Conservation (phyloP, 495 filamentous ascomycete genomes). For the Venustampulla echinocandica region DNA sequence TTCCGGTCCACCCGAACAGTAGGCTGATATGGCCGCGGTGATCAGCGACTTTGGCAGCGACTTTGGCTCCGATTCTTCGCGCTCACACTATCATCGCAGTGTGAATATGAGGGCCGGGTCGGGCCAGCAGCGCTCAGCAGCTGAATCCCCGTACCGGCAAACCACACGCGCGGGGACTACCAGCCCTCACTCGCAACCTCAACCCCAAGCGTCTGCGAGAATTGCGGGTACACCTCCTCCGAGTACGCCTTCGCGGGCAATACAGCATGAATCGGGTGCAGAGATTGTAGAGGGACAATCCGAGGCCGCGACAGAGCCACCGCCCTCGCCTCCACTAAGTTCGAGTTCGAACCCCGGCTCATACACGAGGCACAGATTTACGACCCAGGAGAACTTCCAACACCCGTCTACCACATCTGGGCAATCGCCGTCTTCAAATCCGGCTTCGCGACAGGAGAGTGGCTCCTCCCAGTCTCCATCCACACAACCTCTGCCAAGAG, state of each 20-base stretch:
- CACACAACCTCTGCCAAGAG: constrained; percentile 11
- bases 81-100: constrained; percentile 16
- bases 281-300: not conserved
- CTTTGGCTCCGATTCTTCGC: constrained; percentile 20
- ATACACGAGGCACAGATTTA: constrained; percentile 10
- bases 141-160: constrained; percentile 19
- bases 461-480: not conserved
- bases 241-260: constrained; percentile 3
- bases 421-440: not conserved
- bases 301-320: constrained; percentile 3
- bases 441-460: not conserved
- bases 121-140: constrained; percentile 12
- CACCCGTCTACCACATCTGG: not conserved
- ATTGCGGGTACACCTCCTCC: constrained; percentile 11
- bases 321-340: constrained; percentile 15
- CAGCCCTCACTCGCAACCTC: constrained; percentile 19
- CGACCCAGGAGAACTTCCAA: constrained; percentile 17
- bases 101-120: constrained; percentile 15
- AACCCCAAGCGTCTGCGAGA: constrained; percentile 2
- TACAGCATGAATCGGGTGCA: not conserved
- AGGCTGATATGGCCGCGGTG: constrained; percentile 28
- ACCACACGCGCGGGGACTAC: constrained; percentile 13
- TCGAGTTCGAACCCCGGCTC: constrained; percentile 12
- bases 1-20: constrained; percentile 3
- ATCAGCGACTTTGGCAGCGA: constrained; percentile 27